A percentile compares a stretch with the other conserved stretches of the same genome.
Conservation (phyloP, 2,329 filamentous ascomycete species). For the Apiospora koreana region DNA sequence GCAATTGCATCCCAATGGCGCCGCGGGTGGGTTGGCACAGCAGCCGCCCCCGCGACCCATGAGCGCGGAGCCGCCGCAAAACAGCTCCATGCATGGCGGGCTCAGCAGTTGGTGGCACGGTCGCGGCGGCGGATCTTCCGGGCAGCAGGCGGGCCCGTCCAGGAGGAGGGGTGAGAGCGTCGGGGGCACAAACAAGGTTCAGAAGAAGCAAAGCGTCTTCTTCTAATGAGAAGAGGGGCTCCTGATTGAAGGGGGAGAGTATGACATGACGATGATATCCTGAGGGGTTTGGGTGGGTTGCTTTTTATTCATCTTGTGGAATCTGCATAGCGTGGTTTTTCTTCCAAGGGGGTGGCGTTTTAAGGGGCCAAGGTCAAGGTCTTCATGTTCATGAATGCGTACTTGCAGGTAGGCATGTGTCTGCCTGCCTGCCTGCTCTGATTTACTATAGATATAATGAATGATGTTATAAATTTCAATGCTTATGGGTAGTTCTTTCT, state of each 20-base stretch:
- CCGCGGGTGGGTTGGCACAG: background rate
- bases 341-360: background rate
- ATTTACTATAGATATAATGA: background rate
- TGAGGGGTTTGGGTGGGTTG: background rate
- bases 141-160: conserved; percentile 46
- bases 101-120: conserved; percentile 33
- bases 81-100: conserved; percentile 14
- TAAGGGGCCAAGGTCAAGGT: background rate
- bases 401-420: background rate
- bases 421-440: background rate
- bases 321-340: conserved; percentile 4
- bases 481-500: background rate
- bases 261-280: too few relatives aligned
- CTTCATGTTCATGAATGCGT: background rate
- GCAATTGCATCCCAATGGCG: conserved; percentile 30
- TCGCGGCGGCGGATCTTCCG: conserved; percentile 22
- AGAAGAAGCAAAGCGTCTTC: conserved; percentile 51
- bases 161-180: conserved; percentile 32
- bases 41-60: conserved; percentile 47
- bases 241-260: conserved; percentile 21
- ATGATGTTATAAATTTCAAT: background rate
- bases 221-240: conserved; percentile 32
- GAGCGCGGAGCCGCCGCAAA: conserved; percentile 45
- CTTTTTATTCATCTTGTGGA: background rate
- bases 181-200: conserved; percentile 41